These are phyloP conservation scores for Phytophthora pini DNA, from an alignment of 352 stramenopile genomes.

Conservation along the genomic window DNA sequence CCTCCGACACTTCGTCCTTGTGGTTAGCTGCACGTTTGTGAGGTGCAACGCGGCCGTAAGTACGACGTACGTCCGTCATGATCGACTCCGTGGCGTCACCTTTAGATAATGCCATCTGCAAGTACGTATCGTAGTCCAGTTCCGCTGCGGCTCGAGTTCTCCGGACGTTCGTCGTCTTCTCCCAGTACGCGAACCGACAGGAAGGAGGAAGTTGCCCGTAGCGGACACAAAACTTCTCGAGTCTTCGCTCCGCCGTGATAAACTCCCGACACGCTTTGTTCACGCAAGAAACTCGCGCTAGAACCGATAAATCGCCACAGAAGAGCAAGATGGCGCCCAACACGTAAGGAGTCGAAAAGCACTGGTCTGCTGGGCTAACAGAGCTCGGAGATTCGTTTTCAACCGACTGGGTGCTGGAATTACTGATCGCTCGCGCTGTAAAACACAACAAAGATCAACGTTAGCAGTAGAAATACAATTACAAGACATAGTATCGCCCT, in stretches of 20 bases:
- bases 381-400: constrained; percentile 21
- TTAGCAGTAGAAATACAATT: constrained; percentile 5
- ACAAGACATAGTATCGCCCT: not conserved
- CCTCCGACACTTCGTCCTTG: constrained; percentile 65
- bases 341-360: constrained; percentile 67
- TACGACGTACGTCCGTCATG: constrained; percentile 83
- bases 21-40: constrained; percentile 71
- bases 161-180: constrained; percentile 52
- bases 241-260: constrained; percentile 60
- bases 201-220: constrained; percentile 67
- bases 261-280: constrained; percentile 68
- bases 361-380: constrained; percentile 40
- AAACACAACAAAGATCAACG: constrained; percentile 1
- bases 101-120: constrained; percentile 87
- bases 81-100: constrained; percentile 86
- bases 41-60: constrained; percentile 82
- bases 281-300: constrained; percentile 56
- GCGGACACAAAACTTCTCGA: constrained; percentile 88
- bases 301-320: constrained; percentile 58
- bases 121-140: constrained; percentile 84
- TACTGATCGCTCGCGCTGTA: constrained; percentile 36
- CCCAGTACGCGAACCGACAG: constrained; percentile 81
- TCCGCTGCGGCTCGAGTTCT: constrained; percentile 61
- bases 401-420: constrained; percentile 31
- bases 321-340: constrained; percentile 81